Base-by-base conservation (phyloP, 805 yeast genomes). In the Teunomyces cretensis region DNA sequence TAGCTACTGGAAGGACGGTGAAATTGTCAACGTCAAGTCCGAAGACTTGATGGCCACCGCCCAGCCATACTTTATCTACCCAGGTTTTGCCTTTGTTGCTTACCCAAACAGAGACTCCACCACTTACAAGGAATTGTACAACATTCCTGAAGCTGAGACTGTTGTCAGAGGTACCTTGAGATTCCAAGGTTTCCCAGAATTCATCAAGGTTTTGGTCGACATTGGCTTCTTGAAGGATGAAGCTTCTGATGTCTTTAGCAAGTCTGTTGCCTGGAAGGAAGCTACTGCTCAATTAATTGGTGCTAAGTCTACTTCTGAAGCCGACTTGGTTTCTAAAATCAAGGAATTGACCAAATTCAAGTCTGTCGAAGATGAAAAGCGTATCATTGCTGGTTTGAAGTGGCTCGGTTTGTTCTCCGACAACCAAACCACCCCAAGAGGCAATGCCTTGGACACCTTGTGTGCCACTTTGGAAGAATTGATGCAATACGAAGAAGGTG, bases 71-170 rank as follows among this genome's bases (percentile, higher is more conserved):
- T 88, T 82, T 70, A 88, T 94, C 70, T 89, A 86, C 76, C 97
- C 97, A 42, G 99, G 97, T 56, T 94, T 79, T 63, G 90, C 97
- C 31, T 83, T 92, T 55, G 97, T 92, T 46, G 84, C 90, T 62
- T 94, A 94, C 74, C 98, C 99, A 61, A 94, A 94, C 83, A 87
- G 99, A 78, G 99, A 94, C 73, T 91, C 97, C 33, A 89, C 97
- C 49, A 80, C 86, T 46, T 94, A 88, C 80, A 87, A 82, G 76
- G 95, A 91, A 69, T 81, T 91, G 56, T 94, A 94, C 73, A 70
- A 80, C 62, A 94, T 94, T 51, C 99, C 99, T 55, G 99, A 94
- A 77, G 98, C 98, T 55, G 89, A 94, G 64, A 89, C 96, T 48
- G 89, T 92, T 51, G 80, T 94, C 62, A 87, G 99, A 77, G 99